phyloP scores from a whole-genome alignment of 371 early-diverging fungal species.

The Lichtheimia corymbifera region DNA sequence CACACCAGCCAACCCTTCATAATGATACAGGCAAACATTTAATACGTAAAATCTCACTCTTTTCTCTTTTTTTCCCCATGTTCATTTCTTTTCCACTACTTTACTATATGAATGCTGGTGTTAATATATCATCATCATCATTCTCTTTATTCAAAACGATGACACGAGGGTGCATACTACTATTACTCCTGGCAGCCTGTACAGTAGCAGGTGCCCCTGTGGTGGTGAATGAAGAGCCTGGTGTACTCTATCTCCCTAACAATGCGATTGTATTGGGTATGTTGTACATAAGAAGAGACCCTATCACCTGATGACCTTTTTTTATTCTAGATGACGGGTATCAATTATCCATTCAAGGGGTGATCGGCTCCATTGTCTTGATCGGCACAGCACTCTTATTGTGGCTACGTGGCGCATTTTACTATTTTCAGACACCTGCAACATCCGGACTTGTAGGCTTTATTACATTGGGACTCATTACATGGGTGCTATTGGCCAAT shows the following conservation, averaged over 20 bases:
- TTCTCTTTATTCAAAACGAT: too few species aligned
- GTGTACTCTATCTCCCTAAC: slow-evolving; percentile 32
- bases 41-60: too few species aligned
- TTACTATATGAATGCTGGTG: too few species aligned
- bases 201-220: too few species aligned
- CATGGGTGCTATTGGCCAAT: slow-evolving; percentile 60
- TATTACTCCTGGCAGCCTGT: too few species aligned
- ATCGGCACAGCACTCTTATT: slow-evolving; percentile 64
- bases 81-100: too few species aligned
- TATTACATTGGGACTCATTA: slow-evolving; percentile 29
- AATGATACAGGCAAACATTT: too few species aligned
- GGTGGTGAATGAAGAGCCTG: slow-evolving; percentile 13
- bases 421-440: slow-evolving; percentile 46
- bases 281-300: not conserved
- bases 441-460: slow-evolving; percentile 41
- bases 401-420: slow-evolving; percentile 60
- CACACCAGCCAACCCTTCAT: not conserved
- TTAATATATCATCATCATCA: too few species aligned
- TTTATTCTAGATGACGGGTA: slow-evolving; percentile 42
- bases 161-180: too few species aligned
- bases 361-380: slow-evolving; percentile 60
- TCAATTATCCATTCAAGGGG: slow-evolving; percentile 53
- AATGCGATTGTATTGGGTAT: slow-evolving; percentile 21
- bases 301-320: not conserved
- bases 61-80: too few species aligned